phyloP scores from a whole-genome alignment of 2,329 filamentous ascomycete genomes.

The Diaporthe sp. region DNA sequence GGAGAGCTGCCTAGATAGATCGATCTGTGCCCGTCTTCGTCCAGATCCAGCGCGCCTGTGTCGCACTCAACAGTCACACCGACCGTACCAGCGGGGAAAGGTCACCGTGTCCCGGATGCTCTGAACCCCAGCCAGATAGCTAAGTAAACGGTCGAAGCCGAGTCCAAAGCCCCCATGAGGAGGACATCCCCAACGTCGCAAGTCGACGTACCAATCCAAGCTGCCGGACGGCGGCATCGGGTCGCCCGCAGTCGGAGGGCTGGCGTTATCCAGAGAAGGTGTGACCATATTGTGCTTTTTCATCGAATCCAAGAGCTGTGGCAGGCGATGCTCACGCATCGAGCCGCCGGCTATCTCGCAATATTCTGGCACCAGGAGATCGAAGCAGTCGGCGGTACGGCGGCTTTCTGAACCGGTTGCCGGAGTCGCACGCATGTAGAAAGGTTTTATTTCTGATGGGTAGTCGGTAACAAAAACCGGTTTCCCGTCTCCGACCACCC shows the following conservation, averaged over 20 bases:
- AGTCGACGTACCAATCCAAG: slow-evolving; percentile 88
- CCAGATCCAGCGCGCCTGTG: slow-evolving; percentile 33
- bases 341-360: slow-evolving; percentile 92
- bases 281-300: slow-evolving; percentile 71
- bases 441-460: slow-evolving; percentile 85
- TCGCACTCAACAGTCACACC: slow-evolving; percentile 67
- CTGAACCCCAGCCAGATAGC: slow-evolving; percentile 84
- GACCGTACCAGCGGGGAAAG: slow-evolving; percentile 81
- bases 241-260: slow-evolving; percentile 40
- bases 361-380: slow-evolving; percentile 86
- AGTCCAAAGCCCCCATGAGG: slow-evolving; percentile 93
- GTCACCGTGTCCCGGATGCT: slow-evolving; percentile 88
- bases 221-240: slow-evolving; percentile 23
- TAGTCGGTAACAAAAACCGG: slow-evolving; percentile 96
- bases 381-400: slow-evolving; percentile 86
- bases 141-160: slow-evolving; percentile 88
- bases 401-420: background rate
- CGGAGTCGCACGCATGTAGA: slow-evolving; percentile 70
- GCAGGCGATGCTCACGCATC: slow-evolving; percentile 85
- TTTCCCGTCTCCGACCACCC: slow-evolving; percentile 60
- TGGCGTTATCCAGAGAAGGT: slow-evolving; percentile 40
- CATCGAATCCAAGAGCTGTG: slow-evolving; percentile 79
- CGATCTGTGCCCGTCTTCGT: slow-evolving; percentile 20
- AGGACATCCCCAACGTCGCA: slow-evolving; percentile 90
- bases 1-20: slow-evolving; percentile 3